Conservation (phyloP, 352 stramenopile genomes). For the Phytophthora pseudosyringae region DNA sequence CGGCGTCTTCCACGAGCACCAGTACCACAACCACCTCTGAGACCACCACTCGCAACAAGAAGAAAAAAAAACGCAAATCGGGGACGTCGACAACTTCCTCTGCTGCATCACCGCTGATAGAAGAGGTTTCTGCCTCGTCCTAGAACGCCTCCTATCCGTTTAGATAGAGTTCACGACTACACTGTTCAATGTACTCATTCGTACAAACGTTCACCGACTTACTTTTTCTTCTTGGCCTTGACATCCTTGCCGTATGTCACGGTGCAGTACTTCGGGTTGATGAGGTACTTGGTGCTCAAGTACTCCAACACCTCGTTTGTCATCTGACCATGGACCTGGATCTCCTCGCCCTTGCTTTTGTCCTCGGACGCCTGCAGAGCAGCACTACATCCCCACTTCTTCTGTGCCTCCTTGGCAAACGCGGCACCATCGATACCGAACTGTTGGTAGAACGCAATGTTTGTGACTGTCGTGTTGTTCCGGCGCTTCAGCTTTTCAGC, state of each 20-base stretch:
- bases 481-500: constrained; percentile 76
- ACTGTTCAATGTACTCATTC: constrained; percentile 25
- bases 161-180: constrained; percentile 26
- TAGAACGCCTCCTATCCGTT: constrained; percentile 39
- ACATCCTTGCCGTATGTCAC: constrained; percentile 82
- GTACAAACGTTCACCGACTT: constrained; percentile 12
- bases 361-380: constrained; percentile 55
- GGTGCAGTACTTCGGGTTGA: constrained; percentile 75
- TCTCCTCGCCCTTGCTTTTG: constrained; percentile 74
- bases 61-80: constrained; percentile 47
- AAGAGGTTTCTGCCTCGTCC: constrained; percentile 31
- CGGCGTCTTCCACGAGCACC: constrained; percentile 8
- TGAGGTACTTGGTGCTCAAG: constrained; percentile 68
- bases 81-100: constrained; percentile 30
- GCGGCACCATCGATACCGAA: constrained; percentile 76
- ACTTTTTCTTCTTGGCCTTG: constrained; percentile 82
- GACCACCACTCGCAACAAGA: constrained; percentile 38
- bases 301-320: constrained; percentile 77
- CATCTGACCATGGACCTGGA: constrained; percentile 85
- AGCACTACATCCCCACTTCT: constrained; percentile 85
- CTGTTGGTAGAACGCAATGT: constrained; percentile 75
- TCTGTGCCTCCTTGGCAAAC: constrained; percentile 84
- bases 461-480: constrained; percentile 73
- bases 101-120: constrained; percentile 35
- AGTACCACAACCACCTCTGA: constrained; percentile 5